Evolutionary conservation across 495 filamentous ascomycete species (phyloP).

Genomic region (Hypoxylon cercidicola): DNA sequence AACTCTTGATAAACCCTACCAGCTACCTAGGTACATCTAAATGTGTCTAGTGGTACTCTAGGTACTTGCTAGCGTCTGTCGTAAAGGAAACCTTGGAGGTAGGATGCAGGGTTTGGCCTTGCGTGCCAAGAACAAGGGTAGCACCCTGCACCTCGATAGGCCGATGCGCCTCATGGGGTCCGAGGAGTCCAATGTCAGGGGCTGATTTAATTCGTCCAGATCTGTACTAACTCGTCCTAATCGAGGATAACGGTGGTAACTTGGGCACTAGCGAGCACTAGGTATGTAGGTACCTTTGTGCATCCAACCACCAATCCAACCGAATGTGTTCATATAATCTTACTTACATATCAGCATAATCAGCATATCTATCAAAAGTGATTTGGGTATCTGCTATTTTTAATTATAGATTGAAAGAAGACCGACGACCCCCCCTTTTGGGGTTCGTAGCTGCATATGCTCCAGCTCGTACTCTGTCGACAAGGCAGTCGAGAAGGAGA

Average conservation of each 20-base stretch:
- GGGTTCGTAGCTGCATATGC: no score
- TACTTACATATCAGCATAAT: no score
- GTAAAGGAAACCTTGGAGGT: conserved; percentile 3
- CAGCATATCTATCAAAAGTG: no score
- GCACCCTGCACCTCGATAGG: conserved; percentile 20
- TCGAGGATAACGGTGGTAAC: not conserved
- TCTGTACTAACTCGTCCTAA: not conserved
- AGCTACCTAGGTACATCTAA: not conserved
- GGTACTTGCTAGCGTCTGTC: conserved; percentile 11
- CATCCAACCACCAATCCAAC: no score
- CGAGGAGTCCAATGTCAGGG: conserved; percentile 31
- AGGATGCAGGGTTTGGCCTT: not conserved
- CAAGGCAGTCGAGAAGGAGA: no score
- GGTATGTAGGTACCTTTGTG: not conserved
- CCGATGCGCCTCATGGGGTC: conserved; percentile 14
- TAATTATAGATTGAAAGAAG: no score
- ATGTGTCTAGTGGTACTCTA: not conserved
- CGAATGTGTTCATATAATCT: no score
- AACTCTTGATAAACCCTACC: conserved; percentile 10
- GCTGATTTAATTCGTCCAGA: conserved; percentile 24
- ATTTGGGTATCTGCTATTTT: not conserved
- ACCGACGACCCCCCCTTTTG: no score
- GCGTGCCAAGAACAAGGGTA: conserved; percentile 21
- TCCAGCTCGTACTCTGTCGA: no score
- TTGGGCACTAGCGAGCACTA: not conserved